Conservation (phyloP, 495 filamentous ascomycete species). For the Copromyces sp. region DNA sequence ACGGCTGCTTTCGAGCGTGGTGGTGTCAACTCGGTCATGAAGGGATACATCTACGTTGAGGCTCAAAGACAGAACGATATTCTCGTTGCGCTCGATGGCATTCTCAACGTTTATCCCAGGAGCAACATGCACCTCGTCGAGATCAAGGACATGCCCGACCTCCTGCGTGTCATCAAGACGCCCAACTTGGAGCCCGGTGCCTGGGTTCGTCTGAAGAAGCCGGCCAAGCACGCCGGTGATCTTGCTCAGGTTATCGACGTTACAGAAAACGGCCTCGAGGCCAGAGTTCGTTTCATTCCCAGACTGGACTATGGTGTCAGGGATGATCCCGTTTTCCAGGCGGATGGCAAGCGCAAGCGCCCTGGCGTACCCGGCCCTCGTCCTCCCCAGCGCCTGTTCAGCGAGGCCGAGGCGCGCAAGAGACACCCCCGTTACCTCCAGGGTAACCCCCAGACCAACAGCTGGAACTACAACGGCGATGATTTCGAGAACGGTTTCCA, state of each 20-base stretch:
- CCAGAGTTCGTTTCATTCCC: slow-evolving; percentile 77
- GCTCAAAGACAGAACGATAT: slow-evolving; percentile 80
- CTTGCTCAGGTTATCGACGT: slow-evolving; percentile 90
- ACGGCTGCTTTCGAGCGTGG: slow-evolving; percentile 85
- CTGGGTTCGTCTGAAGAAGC: slow-evolving; percentile 81
- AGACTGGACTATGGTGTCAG: slow-evolving; percentile 84
- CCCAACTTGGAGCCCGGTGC: slow-evolving; percentile 77
- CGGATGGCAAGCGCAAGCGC: slow-evolving; percentile 70
- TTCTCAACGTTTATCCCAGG: slow-evolving; percentile 73
- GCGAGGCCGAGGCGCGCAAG: slow-evolving; percentile 85
- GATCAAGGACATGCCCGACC: slow-evolving; percentile 96
- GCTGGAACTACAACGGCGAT: slow-evolving; percentile 74
- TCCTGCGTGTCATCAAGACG: slow-evolving; percentile 78
- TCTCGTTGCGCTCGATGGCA: slow-evolving; percentile 63
- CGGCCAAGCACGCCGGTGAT: slow-evolving; percentile 76
- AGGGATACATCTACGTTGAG: slow-evolving; percentile 92
- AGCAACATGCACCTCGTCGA: slow-evolving; percentile 77
- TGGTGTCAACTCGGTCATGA: slow-evolving; percentile 59
- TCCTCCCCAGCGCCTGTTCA: slow-evolving; percentile 90
- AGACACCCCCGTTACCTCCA: slow-evolving; percentile 64
- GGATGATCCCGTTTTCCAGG: slow-evolving; percentile 48
- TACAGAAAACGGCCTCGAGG: slow-evolving; percentile 82
- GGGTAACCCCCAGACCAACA: slow-evolving; percentile 52
- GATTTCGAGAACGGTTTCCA: slow-evolving; percentile 89
- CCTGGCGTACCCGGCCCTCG: slow-evolving; percentile 46